These are phyloP conservation scores for Monascus purpureus DNA, from an alignment of 495 filamentous ascomycete genomes.

Conservation along the genomic window DNA sequence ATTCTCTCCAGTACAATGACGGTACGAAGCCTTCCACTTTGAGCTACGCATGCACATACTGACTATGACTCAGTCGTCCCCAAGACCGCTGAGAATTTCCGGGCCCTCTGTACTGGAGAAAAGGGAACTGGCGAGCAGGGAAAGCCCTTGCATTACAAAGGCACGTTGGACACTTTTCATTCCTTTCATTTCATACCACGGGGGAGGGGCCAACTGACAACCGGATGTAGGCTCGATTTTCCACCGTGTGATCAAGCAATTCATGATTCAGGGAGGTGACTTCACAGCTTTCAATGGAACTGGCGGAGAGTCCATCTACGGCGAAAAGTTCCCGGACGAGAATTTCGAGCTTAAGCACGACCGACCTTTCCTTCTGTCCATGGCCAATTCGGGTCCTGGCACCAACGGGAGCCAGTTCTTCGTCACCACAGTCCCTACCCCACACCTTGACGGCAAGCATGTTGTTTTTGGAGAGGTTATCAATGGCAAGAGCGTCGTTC, in stretches of 20 bases:
- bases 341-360: constrained; percentile 91
- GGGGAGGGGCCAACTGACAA: not conserved
- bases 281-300: constrained; percentile 95
- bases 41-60: constrained; percentile 6
- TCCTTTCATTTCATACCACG: no score
- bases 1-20: constrained; percentile 53
- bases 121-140: constrained; percentile 77
- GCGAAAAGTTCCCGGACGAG: constrained; percentile 95
- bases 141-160: constrained; percentile 63
- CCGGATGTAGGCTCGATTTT: constrained; percentile 50
- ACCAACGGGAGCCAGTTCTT: constrained; percentile 99
- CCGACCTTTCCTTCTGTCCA: constrained; percentile 85
- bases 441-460: constrained; percentile 92
- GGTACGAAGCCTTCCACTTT: constrained; percentile 22
- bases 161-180: constrained; percentile 13
- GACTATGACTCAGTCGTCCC: constrained; percentile 50
- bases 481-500: constrained; percentile 77
- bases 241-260: constrained; percentile 96
- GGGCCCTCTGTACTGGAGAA: constrained; percentile 81
- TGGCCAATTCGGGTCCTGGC: constrained; percentile 90
- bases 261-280: constrained; percentile 99
- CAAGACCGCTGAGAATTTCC: constrained; percentile 90
- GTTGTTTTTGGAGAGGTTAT: constrained; percentile 51
- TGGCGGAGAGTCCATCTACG: constrained; percentile 95
- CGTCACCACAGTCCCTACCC: constrained; percentile 83